Conservation (phyloP, 1,139 yeast genomes). For the Yamadazyma buinensis region DNA sequence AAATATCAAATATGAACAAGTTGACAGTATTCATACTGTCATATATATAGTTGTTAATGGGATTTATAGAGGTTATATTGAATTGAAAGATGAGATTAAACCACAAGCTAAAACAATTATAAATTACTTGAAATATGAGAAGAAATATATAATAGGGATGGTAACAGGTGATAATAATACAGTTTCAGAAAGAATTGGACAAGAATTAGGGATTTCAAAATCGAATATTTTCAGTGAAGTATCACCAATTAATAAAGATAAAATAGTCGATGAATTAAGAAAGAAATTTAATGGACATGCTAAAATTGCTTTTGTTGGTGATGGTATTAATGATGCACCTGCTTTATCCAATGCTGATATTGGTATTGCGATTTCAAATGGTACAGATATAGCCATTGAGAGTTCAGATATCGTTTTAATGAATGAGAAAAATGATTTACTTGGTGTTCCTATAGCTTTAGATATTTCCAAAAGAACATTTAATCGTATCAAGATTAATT, state of each 20-base stretch:
- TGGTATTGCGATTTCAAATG: constrained; percentile 88
- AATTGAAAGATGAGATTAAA: constrained; percentile 67
- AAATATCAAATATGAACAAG: constrained; percentile 6
- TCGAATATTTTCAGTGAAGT: constrained; percentile 72
- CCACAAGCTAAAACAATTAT: constrained; percentile 63
- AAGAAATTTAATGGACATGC: constrained; percentile 31
- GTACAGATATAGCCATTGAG: constrained; percentile 94
- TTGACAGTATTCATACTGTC: constrained; percentile 25
- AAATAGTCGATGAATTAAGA: constrained; percentile 59
- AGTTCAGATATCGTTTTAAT: constrained; percentile 88
- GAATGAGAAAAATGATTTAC: constrained; percentile 40
- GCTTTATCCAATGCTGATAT: constrained; percentile 85
- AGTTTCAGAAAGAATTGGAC: constrained; percentile 66
- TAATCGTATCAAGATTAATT: constrained; percentile 70
- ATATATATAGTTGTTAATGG: constrained; percentile 52
- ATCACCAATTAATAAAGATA: constrained; percentile 73
- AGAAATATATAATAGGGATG: constrained; percentile 72
- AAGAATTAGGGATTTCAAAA: constrained; percentile 60
- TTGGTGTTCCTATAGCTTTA: constrained; percentile 69
- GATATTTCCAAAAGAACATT: constrained; percentile 72
- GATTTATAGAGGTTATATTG: constrained; percentile 58
- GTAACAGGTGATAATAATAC: constrained; percentile 80
- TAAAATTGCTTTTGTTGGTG: constrained; percentile 85
- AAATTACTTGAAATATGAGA: constrained; percentile 42
- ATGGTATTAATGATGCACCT: constrained; percentile 96